phyloP scores from a whole-genome alignment of 495 filamentous ascomycete genomes.

The Tuber melanosporum region DNA sequence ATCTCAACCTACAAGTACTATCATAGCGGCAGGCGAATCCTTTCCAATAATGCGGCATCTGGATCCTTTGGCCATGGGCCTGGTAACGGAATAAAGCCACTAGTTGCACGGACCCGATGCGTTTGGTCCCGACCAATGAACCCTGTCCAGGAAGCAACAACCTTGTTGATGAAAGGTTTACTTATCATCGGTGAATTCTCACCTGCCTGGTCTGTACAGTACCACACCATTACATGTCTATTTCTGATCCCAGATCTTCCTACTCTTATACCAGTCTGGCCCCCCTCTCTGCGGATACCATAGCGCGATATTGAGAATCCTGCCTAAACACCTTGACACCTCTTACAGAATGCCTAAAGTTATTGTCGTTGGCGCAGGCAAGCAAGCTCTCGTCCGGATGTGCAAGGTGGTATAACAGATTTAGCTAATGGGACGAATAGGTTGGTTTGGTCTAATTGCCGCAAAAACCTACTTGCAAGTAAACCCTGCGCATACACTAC shows the following conservation, averaged over 20 bases:
- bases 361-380: constrained; percentile 32
- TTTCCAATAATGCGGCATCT: not conserved
- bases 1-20: not conserved
- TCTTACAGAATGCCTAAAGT: constrained; percentile 21
- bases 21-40: not conserved
- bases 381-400: not conserved
- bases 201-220: not conserved
- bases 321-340: not conserved
- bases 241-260: not conserved
- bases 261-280: not conserved
- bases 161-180: not conserved
- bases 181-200: not conserved
- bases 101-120: not conserved
- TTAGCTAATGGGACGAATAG: constrained; percentile 31
- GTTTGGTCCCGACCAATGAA: not conserved
- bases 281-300: not conserved
- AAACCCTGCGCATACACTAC: constrained; percentile 43
- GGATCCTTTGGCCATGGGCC: not conserved
- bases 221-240: not conserved
- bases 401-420: not conserved
- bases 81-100: not conserved
- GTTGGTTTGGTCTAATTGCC: constrained; percentile 46
- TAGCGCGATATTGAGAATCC: not conserved
- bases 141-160: not conserved
- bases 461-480: constrained; percentile 48